A percentile compares a stretch with the other conserved stretches of the same genome.
These are phyloP conservation scores for Triangularia verruculosa DNA, from an alignment of 2,329 filamentous ascomycete species.

Conservation along the genomic window DNA sequence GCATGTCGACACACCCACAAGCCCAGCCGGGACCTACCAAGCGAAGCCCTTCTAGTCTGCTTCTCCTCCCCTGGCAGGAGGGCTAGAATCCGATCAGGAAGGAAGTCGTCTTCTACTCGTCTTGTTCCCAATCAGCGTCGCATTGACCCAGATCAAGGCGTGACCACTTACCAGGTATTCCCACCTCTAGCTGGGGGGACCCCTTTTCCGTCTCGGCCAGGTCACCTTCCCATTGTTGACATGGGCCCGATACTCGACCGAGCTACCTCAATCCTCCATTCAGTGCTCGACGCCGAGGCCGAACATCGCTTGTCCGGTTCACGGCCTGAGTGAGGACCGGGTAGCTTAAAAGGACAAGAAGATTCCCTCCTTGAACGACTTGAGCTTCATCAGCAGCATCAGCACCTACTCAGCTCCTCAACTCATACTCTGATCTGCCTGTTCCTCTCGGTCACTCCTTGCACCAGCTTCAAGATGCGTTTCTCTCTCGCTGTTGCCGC, in stretches of 20 bases:
- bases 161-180: constrained; percentile 2
- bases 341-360: constrained; percentile 5
- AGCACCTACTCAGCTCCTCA: constrained; percentile 4
- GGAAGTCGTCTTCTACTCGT: constrained; percentile 9
- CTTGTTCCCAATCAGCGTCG: neutral
- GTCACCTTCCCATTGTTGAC: neutral
- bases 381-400: constrained; percentile 7
- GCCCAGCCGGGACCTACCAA: neutral
- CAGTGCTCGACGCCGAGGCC: neutral
- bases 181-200: neutral
- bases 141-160: constrained; percentile 12
- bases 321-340: neutral
- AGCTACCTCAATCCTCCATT: neutral
- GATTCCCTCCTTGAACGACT: neutral
- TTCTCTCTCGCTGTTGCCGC: constrained; percentile 20
- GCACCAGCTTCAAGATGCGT: constrained; percentile 17
- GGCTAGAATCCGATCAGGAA: constrained; percentile 19
- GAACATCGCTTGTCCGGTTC: neutral
- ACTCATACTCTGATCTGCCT: neutral
- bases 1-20: neutral
- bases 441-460: neutral
- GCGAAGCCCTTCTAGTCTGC: neutral
- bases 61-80: neutral
- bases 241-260: neutral
- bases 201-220: neutral